Base-by-base conservation (phyloP, 371 early-diverging fungal species). In the Entomophthora muscae region DNA sequence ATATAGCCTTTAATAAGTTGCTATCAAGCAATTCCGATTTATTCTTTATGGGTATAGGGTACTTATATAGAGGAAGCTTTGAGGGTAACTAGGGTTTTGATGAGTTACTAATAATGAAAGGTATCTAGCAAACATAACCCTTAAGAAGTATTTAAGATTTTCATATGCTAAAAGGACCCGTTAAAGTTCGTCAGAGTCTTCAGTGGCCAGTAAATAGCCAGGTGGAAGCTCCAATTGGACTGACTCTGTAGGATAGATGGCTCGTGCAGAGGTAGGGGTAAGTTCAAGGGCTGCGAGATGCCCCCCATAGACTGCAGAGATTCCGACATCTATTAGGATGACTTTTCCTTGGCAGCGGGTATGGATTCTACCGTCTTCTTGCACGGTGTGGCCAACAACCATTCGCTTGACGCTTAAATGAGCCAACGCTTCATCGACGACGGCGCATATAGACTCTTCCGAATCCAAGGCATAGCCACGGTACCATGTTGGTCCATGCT, bases 381-480 rank as follows among this genome's bases (percentile, higher is more conserved):
- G 87, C 0, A 82, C 78, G 0, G 88, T 89, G 63, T 89, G 90
- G 0, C 87, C 90, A 28, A 88, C 74, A 1, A 89, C 81, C 78
- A 90, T 85, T 1, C 88, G 74, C 64, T 82, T 80, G 1, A 83
- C 87, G 76, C 75, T 72, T 67, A 86, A 62, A 10, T 67, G 26
- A 3, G 70, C 68, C 13, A 87, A 64, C 0, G 83, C 80, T 32
- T 72, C 33, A 3, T 79, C 75, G 31, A 87, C 57, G 10, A 72
- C 17, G n/a, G 64, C 60, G 65, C 85, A 84, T 2, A 76, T 75
- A 0, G 32, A 59, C 1, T 63, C 61, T 64, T 83, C 84, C 7
- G 72, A 67, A 27, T 80, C 80, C 53, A 72, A 28, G 2, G 84
- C 88, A 69, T 80, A 87, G 0, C 82, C 84, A 32, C 88, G 70